Evolutionary conservation across 2,329 filamentous ascomycete genomes (phyloP), one percentile per base, ranked within the genome.

Genomic region (Talaromyces sp.): DNA sequence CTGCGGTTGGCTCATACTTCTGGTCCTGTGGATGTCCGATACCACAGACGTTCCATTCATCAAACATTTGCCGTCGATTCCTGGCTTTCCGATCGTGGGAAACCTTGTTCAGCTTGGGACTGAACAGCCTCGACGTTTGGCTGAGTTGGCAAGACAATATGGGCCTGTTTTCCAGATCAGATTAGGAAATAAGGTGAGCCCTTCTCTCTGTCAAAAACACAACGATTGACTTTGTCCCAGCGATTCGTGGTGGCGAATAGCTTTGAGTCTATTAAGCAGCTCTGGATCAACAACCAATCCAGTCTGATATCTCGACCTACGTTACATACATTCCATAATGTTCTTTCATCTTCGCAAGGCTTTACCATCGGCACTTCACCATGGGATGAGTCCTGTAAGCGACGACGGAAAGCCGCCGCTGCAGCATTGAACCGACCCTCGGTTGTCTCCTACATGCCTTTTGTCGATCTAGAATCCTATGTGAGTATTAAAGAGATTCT

Each of bases 341-440:
- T 92, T 3, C 87, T 92, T 2, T 91, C 89, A 1, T 85, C 82
- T 36, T 90, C 88, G 0, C 88, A 92, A 67, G 90, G 89, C 7
- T 90, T 92, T 75, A 94, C 90, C 0, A 92, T 95, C 63, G 91
- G 91, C 1, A 92, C 90, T 0, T 92, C 89, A 0, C 90, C 91
- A 0, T 94, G 90, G 88, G 89, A 93, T 65, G 89, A 91, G 56
- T 90, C 87, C 2, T 91, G 89, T 76, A 93, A 92, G 73, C 80
- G 82, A 33, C 84, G 89, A 9, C 85, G 90, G 64, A 92, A 91
- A 78, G 89, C 89, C 0, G 90, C 90, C 1, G 90, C 89, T 5
- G 91, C 89, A 0, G 90, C 90, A 0, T 81, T 94, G 23, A 93
- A 93, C 72, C 83, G 88, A 0, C 89, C 90, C 0, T 87, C 90